Base-by-base conservation (phyloP, 305 asterid species). In the Solanum chacoense region DNA sequence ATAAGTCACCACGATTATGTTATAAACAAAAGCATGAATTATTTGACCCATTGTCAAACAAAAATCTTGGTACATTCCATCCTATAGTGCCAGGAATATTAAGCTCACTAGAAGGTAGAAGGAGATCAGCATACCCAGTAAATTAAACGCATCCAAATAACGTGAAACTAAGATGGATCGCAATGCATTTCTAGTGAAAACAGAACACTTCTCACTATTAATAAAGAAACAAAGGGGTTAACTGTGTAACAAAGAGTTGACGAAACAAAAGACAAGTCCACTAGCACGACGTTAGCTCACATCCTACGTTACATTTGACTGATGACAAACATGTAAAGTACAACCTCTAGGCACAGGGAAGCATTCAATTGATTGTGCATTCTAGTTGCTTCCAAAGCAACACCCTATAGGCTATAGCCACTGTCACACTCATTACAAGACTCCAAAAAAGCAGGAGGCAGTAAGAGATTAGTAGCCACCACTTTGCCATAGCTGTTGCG, bases 401-500 rank as follows among this genome's bases (percentile, higher is more conserved):
- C 84, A 88, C 71, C 93, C 90, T 78, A 86, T 86, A 79, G 92
- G 93, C 90, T 78, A 86, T 86, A 79, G 92, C 96, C 93, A 88
- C 94, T 90, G 86, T 88, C 90, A 85, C 91, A 91, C 91, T 90
- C 94, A 88, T 89, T 91, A 93, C 94, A 89, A 75, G 93, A 92
- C 96, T 91, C 92, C 86, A 92, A 91, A 89, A 92, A 92, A 89
- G 91, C 90, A 36, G 37, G 92, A 89, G 92, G 92, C 45, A 65
- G 84, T 35, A 76, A 69, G 83, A 80, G 91, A 93, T 95, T 93
- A 97, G 96, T 96, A 95, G 92, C 92, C 87, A 92, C 92, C 87
- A 92, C 92, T 95, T 91, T 94, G 99, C 99, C 99, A 97, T 34
- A 96, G 35, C 89, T 92, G 94, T 88, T 97, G 99, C 89, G 98